A percentile compares a stretch with the other conserved stretches of the same genome.
Conservation (phyloP, 495 filamentous ascomycete species). For the Beverwykella pulmonaria region DNA sequence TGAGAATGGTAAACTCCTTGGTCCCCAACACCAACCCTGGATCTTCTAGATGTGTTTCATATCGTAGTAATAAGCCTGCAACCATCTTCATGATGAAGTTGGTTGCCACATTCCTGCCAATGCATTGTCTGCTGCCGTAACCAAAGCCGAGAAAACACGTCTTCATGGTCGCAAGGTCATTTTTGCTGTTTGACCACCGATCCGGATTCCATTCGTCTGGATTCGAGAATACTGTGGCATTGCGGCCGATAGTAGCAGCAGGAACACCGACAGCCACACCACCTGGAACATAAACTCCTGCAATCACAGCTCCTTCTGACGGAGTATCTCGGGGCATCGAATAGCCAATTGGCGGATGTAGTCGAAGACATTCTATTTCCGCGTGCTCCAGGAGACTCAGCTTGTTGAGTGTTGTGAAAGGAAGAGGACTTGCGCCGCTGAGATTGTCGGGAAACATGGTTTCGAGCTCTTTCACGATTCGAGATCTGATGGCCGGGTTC, state of each 20-base stretch:
- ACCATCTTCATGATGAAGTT: slow-evolving; percentile 37
- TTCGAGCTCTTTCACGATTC: slow-evolving; percentile 22
- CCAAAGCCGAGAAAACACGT: slow-evolving; percentile 36
- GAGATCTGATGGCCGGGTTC: slow-evolving; percentile 17
- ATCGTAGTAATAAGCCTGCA: slow-evolving; percentile 26
- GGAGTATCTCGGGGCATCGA: slow-evolving; percentile 34
- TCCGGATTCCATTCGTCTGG: slow-evolving; percentile 24
- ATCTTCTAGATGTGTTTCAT: slow-evolving; percentile 32
- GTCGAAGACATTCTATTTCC: slow-evolving; percentile 31
- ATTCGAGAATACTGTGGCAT: slow-evolving; percentile 23
- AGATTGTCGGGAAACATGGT: slow-evolving; percentile 25
- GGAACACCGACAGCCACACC: slow-evolving; percentile 28
- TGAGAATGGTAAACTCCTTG: slow-evolving; percentile 37
- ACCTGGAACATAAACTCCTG: slow-evolving; percentile 27
- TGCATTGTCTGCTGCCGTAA: slow-evolving; percentile 32
- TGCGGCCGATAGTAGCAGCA: slow-evolving; percentile 28
- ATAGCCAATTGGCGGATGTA: slow-evolving; percentile 32
- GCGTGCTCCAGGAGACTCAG: slow-evolving; percentile 32
- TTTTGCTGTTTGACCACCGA: slow-evolving; percentile 10
- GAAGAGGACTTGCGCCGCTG: slow-evolving; percentile 8
- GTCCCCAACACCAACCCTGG: slow-evolving; percentile 20
- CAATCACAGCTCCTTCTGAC: slow-evolving; percentile 25
- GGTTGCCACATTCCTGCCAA: slow-evolving; percentile 31
- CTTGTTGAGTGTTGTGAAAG: slow-evolving; percentile 27
- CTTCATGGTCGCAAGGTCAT: slow-evolving; percentile 34